These are phyloP conservation scores for Lactarius akahatsu DNA, from an alignment of 768 basidiomycete genomes.

Conservation along the genomic window DNA sequence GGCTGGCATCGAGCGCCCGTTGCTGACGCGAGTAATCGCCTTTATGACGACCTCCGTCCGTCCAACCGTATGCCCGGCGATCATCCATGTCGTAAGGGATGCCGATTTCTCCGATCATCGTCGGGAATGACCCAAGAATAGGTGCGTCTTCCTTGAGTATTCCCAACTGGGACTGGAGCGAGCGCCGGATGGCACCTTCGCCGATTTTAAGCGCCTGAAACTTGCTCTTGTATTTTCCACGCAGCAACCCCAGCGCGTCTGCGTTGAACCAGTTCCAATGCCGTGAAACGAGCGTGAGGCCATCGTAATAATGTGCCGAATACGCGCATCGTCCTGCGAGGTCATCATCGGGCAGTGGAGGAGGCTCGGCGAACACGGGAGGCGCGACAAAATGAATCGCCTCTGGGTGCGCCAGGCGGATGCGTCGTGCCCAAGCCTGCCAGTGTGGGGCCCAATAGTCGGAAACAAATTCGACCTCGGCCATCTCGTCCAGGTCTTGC, in stretches of 20 bases:
- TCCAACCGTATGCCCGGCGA: slow-evolving; percentile 81
- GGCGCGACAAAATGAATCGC: slow-evolving; percentile 91
- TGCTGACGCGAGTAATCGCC: slow-evolving; percentile 80
- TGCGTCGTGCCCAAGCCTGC: slow-evolving; percentile 51
- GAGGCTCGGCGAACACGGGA: slow-evolving; percentile 84
- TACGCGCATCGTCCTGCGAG: slow-evolving; percentile 68
- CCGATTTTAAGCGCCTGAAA: slow-evolving; percentile 79
- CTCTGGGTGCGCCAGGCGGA: slow-evolving; percentile 70
- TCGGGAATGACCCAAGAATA: slow-evolving; percentile 73
- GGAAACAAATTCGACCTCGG: slow-evolving; percentile 61
- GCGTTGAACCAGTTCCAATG: slow-evolving; percentile 97
- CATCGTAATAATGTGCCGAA: slow-evolving; percentile 92
- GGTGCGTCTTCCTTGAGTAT: slow-evolving; percentile 72
- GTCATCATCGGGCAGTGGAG: slow-evolving; percentile 53
- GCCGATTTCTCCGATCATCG: slow-evolving; percentile 94
- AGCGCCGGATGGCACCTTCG: slow-evolving; percentile 76
- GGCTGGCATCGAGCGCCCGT: slow-evolving; percentile 82
- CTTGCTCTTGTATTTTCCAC: slow-evolving; percentile 72
- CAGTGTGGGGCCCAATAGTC: slow-evolving; percentile 84
- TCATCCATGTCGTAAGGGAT: slow-evolving; percentile 93
- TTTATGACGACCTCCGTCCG: slow-evolving; percentile 58
- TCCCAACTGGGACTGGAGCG: slow-evolving; percentile 78
- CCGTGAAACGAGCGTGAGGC: slow-evolving; percentile 86
- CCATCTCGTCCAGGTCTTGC: slow-evolving; percentile 38
- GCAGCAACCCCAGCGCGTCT: slow-evolving; percentile 87